Evolutionary conservation across 129 eudicot species (phyloP).

Genomic region (Flaveria trinervia): DNA sequence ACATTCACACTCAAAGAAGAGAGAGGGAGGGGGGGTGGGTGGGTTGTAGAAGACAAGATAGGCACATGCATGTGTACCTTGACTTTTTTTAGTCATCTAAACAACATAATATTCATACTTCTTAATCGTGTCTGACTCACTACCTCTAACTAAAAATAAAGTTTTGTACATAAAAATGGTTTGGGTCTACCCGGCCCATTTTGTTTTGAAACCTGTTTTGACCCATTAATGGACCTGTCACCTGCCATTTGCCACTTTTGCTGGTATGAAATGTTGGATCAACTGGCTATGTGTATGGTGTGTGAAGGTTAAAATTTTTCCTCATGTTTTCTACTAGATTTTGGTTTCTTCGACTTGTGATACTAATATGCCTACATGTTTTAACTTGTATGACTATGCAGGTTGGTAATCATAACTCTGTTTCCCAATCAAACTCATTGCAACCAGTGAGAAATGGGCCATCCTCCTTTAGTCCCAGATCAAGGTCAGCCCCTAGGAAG

Average conservation of each 20-base stretch:
- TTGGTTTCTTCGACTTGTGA: constrained; percentile 7
- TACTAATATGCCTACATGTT: constrained; percentile 30
- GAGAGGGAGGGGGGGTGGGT: neutral
- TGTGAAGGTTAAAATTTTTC: neutral
- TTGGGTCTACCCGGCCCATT: neutral
- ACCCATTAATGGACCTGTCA: neutral
- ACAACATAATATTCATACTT: neutral
- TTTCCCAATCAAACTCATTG: constrained; percentile 46
- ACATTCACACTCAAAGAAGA: neutral
- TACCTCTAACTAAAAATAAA: neutral
- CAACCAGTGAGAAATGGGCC: constrained; percentile 40
- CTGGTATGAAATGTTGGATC: neutral
- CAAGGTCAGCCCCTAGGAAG: constrained; percentile 36
- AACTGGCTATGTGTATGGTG: neutral
- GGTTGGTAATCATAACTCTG: constrained; percentile 55
- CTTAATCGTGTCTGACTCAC: neutral
- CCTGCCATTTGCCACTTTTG: neutral
- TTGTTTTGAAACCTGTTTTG: neutral
- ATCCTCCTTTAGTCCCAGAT: neutral
- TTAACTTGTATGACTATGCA: constrained; percentile 38
- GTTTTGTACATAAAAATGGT: neutral
- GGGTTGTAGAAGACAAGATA: neutral
- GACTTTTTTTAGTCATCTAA: neutral
- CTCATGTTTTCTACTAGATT: neutral
- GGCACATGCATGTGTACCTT: neutral